phyloP scores from a whole-genome alignment of 768 basidiomycete genomes.

The Suillus hirtellus region DNA sequence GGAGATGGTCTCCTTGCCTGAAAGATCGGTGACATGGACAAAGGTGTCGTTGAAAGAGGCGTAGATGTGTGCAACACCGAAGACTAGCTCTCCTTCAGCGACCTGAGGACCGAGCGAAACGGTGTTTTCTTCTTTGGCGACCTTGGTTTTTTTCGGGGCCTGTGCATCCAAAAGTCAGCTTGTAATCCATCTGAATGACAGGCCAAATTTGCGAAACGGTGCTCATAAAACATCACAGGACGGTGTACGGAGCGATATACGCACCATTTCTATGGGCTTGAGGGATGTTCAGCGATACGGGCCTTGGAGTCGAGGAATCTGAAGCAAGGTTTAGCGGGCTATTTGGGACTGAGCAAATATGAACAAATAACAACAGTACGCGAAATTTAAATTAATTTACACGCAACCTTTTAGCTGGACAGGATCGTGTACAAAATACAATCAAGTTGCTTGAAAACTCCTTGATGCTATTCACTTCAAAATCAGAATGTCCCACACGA shows the following conservation, averaged over 20 bases:
- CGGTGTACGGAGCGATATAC: slow-evolving; percentile 18
- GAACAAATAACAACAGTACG: slow-evolving; percentile 1
- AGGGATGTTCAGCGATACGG: slow-evolving; percentile 23
- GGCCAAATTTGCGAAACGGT: slow-evolving; percentile 10
- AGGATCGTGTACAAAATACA: neutral
- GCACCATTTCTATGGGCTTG: slow-evolving; percentile 40
- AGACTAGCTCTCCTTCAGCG: slow-evolving; percentile 94
- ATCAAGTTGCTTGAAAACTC: neutral
- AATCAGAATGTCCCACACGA: neutral
- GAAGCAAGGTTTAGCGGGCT: slow-evolving; percentile 11
- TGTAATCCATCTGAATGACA: slow-evolving; percentile 47
- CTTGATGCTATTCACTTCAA: neutral
- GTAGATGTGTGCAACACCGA: slow-evolving; percentile 98
- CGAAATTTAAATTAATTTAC: neutral
- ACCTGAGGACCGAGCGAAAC: slow-evolving; percentile 95
- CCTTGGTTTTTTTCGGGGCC: slow-evolving; percentile 85
- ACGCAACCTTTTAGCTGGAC: neutral
- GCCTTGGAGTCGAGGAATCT: slow-evolving; percentile 21
- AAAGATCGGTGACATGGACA: slow-evolving; percentile 98
- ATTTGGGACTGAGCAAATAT: neutral
- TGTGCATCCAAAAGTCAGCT: slow-evolving; percentile 57
- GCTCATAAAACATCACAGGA: neutral
- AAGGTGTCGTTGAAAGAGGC: slow-evolving; percentile 99
- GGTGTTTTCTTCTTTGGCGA: slow-evolving; percentile 74
- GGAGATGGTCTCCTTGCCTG: slow-evolving; percentile 98